Conservation (phyloP, 805 yeast genomes). For the Yamadazyma endophytica region DNA sequence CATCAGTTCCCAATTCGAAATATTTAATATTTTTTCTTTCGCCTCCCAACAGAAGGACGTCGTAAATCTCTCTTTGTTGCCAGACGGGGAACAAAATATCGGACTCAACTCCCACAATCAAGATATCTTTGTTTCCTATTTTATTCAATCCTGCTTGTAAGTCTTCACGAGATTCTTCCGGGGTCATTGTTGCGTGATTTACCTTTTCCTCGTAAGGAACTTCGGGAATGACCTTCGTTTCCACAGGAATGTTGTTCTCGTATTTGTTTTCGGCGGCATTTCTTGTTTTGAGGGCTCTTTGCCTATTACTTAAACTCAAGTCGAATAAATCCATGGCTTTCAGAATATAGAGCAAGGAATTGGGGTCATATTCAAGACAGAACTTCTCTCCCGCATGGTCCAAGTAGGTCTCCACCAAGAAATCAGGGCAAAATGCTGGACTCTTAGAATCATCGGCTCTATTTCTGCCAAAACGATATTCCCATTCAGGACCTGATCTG, state of each 20-base stretch:
- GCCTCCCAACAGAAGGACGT: too few species aligned
- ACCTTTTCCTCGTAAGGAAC: conserved; percentile 55
- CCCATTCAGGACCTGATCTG: conserved; percentile 98
- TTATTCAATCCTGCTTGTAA: conserved; percentile 60
- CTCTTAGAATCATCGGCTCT: conserved; percentile 73
- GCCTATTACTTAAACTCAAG: conserved; percentile 50
- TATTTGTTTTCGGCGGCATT: conserved; percentile 27
- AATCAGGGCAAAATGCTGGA: conserved; percentile 92
- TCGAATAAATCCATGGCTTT: conserved; percentile 96
- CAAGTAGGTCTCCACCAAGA: conserved; percentile 84
- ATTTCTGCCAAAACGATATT: conserved; percentile 82
- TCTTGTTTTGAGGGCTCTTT: conserved; percentile 41
- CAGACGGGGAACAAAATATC: conserved; percentile 90
- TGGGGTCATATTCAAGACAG: conserved; percentile 86
- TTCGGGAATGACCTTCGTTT: conserved; percentile 35
- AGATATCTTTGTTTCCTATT: conserved; percentile 58
- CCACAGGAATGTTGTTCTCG: conserved; percentile 7
- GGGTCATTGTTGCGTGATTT: conserved; percentile 40
- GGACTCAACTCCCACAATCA: conserved; percentile 89
- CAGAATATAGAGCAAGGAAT: conserved; percentile 79
- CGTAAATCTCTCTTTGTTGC: conserved; percentile 85
- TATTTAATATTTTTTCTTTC: conserved; percentile 43
- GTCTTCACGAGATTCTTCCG: conserved; percentile 58
- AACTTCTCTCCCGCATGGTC: conserved; percentile 96
- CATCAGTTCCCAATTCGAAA: conserved; percentile 70